phyloP scores from a whole-genome alignment of 768 basidiomycete species.

The Melanogaster broomeanus region DNA sequence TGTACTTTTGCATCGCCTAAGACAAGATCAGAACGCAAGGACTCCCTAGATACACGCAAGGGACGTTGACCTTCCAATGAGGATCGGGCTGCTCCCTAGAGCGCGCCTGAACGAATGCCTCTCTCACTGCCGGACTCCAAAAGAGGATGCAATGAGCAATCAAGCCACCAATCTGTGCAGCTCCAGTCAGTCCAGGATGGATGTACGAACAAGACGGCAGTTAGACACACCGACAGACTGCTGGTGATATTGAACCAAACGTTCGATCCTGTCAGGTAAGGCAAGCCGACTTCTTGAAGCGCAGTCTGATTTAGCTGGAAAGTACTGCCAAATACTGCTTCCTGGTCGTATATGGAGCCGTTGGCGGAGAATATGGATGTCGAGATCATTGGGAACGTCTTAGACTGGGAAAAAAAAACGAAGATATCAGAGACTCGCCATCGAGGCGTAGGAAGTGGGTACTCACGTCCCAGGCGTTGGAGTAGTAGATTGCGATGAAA shows the following conservation, averaged over 20 bases:
- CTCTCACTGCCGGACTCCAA: conserved; percentile 52
- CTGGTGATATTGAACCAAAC: conserved; percentile 50
- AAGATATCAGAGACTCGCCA: conserved; percentile 22
- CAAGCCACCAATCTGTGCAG: conserved; percentile 54
- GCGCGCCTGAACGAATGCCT: conserved; percentile 52
- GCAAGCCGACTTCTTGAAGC: conserved; percentile 49
- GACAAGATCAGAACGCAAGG: neutral
- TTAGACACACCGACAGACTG: conserved; percentile 45
- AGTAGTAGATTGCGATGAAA: conserved; percentile 60
- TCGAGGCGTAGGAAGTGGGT: neutral
- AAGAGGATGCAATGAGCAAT: conserved; percentile 58
- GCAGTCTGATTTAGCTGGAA: conserved; percentile 58
- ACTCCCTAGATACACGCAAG: neutral
- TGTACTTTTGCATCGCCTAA: conserved; percentile 58
- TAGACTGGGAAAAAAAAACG: conserved; percentile 38
- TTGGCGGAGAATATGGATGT: conserved; percentile 56
- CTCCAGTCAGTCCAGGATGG: neutral
- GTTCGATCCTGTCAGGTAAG: conserved; percentile 52
- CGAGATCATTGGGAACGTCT: conserved; percentile 59
- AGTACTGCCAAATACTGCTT: conserved; percentile 50
- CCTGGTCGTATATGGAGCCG: conserved; percentile 56
- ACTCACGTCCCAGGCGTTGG: conserved; percentile 61
- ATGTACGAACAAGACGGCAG: neutral
- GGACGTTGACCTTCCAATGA: conserved; percentile 47
- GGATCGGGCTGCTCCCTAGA: conserved; percentile 52